A percentile compares a stretch with the other conserved stretches of the same genome.
These are phyloP conservation scores for Aspergillus phoenicis DNA, from an alignment of 2,329 filamentous ascomycete genomes.

Conservation along the genomic window DNA sequence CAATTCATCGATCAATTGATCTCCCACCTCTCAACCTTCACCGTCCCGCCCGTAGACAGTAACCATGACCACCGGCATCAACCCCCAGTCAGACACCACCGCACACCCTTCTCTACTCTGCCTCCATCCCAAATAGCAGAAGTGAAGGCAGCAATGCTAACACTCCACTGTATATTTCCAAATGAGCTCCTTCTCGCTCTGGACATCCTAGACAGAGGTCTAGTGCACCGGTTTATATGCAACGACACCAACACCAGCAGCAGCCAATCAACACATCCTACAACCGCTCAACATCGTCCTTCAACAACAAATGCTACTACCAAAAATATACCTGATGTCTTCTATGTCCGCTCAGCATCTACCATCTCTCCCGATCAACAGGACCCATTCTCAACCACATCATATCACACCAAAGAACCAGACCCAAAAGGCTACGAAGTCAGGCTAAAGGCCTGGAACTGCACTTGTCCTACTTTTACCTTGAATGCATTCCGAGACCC, in stretches of 20 bases:
- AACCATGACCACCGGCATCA: conserved; percentile 12
- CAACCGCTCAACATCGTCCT: background rate
- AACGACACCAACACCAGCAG: conserved; percentile 6
- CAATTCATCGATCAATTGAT: conserved; percentile 31
- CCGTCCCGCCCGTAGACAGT: conserved; percentile 1
- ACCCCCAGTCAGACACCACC: conserved; percentile 2
- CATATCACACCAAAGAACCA: conserved; percentile 14
- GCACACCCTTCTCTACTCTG: conserved; percentile 27
- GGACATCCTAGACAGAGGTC: conserved; percentile 78
- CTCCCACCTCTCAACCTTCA: conserved; percentile 20
- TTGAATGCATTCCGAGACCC: conserved; percentile 66
- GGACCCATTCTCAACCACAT: conserved; percentile 19
- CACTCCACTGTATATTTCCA: conserved; percentile 83
- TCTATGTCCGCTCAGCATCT: conserved; percentile 66
- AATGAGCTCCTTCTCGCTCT: conserved; percentile 79
- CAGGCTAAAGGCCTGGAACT: conserved; percentile 77
- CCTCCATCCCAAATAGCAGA: conserved; percentile 26
- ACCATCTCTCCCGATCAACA: conserved; percentile 31
- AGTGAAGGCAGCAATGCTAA: conserved; percentile 65
- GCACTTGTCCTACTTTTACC: conserved; percentile 82
- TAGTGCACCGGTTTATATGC: conserved; percentile 61
- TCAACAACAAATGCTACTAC: background rate
- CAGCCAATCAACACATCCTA: no score
- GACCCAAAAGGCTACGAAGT: conserved; percentile 65
- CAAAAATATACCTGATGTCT: conserved; percentile 43